Conservation (phyloP, 2,329 filamentous ascomycete species). For the Aspergillus unguis region DNA sequence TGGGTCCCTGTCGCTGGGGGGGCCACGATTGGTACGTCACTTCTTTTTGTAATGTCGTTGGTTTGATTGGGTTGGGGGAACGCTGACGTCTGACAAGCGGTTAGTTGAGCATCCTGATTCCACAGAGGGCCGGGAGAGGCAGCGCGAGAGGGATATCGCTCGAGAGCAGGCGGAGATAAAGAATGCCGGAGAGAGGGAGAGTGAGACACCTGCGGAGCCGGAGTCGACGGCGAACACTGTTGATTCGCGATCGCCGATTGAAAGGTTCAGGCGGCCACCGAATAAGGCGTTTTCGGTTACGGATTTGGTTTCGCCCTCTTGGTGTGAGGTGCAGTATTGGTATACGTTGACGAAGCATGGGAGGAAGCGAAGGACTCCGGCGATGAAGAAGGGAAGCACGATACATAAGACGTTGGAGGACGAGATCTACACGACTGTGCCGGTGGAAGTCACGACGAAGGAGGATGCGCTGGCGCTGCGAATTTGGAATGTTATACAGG, state of each 20-base stretch:
- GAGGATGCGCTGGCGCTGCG: constrained; percentile 80
- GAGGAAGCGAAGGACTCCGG: constrained; percentile 68
- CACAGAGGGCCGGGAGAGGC: constrained; percentile 32
- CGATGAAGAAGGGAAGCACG: constrained; percentile 77
- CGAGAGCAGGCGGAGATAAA: constrained; percentile 27
- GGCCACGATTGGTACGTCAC: constrained; percentile 32
- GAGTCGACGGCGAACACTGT: constrained; percentile 17
- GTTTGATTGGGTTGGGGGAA: constrained; percentile 5
- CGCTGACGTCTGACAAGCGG: constrained; percentile 62
- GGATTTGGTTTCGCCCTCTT: constrained; percentile 82
- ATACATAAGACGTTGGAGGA: constrained; percentile 83
- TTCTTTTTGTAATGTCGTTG: constrained; percentile 24
- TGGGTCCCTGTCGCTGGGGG: constrained; percentile 25
- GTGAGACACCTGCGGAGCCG: neutral
- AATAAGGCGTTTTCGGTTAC: constrained; percentile 80
- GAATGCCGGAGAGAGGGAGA: neutral
- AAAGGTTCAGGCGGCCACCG: constrained; percentile 73
- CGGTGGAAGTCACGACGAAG: constrained; percentile 66
- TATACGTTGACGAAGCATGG: constrained; percentile 79
- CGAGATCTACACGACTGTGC: constrained; percentile 74
- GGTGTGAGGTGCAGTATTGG: constrained; percentile 94
- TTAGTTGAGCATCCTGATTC: constrained; percentile 55
- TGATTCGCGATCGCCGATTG: constrained; percentile 62
- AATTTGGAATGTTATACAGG: constrained; percentile 90
- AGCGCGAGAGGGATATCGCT: constrained; percentile 29